Conservation (phyloP, 1,284 basidiomycete genomes). For the Bjerkandera adusta region DNA sequence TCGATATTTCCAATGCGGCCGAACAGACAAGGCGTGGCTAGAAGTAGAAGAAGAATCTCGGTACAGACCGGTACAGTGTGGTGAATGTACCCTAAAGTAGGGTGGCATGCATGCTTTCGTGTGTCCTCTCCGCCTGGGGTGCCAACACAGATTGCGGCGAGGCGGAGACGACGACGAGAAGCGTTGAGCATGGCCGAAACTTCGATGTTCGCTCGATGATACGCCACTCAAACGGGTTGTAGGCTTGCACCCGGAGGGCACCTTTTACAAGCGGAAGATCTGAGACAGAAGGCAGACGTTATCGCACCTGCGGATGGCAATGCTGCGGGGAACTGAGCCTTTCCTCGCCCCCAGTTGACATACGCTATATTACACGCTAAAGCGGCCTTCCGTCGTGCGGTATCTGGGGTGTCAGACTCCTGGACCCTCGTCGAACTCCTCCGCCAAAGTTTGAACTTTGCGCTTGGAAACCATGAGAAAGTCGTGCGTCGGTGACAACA, state of each 20-base stretch:
- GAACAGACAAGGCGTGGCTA: not conserved
- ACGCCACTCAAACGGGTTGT: slow-evolving; percentile 66
- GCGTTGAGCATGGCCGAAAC: not conserved
- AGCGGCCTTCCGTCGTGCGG: not conserved
- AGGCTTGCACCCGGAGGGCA: slow-evolving; percentile 66
- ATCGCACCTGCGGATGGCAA: not conserved
- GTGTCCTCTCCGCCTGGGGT: not conserved
- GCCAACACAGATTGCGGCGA: not conserved
- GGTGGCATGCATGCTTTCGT: not conserved
- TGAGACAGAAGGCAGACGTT: slow-evolving; percentile 3
- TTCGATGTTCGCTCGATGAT: slow-evolving; percentile 68
- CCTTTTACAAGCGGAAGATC: slow-evolving; percentile 74
- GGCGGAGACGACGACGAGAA: not conserved
- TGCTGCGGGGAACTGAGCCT: not conserved
- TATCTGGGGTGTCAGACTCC: slow-evolving; percentile 23
- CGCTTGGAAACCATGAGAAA: slow-evolving; percentile 43
- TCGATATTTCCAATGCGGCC: no score
- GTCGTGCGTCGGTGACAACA: slow-evolving; percentile 12
- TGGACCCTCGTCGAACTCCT: slow-evolving; percentile 57
- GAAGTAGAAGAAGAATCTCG: not conserved
- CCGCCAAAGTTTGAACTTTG: slow-evolving; percentile 59
- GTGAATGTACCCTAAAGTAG: slow-evolving; percentile 10
- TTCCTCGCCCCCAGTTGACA: not conserved
- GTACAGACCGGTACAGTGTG: no score
- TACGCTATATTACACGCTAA: not conserved